Evolutionary conservation across 306 rosid species (phyloP), one percentile per base, ranked within the genome.

Genomic region (Nissolia schottii): DNA sequence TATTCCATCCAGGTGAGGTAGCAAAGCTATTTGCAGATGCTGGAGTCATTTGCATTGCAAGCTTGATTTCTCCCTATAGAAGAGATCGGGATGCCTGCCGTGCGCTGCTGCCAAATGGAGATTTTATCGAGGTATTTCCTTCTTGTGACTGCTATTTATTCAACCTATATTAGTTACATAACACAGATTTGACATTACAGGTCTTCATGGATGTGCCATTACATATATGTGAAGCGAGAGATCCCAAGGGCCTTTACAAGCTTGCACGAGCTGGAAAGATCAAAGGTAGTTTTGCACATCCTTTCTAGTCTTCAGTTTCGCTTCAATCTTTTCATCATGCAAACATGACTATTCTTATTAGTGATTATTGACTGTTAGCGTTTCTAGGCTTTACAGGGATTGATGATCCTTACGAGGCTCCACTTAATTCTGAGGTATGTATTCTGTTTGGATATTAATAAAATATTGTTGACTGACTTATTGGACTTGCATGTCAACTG

Each of bases 1-100:
- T 16, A 34, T 22, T 20, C 43, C 38, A 16, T 80, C 43, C 48
- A 90, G 96, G 91, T 9, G 96, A 90, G 84, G 96, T 90, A 19
- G 93, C 89, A 58, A 90, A 85, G 88, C 86, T 87, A 15, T 90
- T 90, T 78, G 89, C 96, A 31, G 92, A 90, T 84, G 88, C 96
- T 56, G 92, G 96, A 34, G 61, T 84, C 51, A 90, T 90, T 82
- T 87, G 96, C 76, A 82, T 87, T 64, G 91, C 91, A 58, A 85
- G 96, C 64, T 77, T 90, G 82, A 90, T 90, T 70, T 90, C 96
- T 80, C 96, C 96, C 31, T 90, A 80, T 80, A 68, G 75, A 78
- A 84, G 78, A 67, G 93, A 90, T 24, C 80, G 96, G 74, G 91
- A 84, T 67, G 89, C 88, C 70, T 90, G 96, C 27, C 93, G 96